Conservation (phyloP, 139 green algal species). For the Dunaliella primolecta region DNA sequence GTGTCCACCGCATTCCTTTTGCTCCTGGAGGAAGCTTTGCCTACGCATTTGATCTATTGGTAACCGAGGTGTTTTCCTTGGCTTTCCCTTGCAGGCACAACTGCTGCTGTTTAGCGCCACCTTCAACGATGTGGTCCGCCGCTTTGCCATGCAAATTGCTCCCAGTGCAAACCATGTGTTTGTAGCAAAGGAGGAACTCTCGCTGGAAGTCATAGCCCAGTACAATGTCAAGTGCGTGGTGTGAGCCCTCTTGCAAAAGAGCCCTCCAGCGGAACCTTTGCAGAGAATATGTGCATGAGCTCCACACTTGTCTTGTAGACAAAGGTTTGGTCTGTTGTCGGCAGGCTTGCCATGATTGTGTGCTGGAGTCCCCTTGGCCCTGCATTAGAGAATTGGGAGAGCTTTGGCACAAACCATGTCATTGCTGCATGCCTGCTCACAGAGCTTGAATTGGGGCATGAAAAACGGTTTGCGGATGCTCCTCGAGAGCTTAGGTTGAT, state of each 20-base stretch:
- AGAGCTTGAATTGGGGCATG: too few species aligned
- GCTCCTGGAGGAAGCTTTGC: too few species aligned
- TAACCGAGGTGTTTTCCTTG: too few species aligned
- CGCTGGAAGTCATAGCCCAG: conserved; percentile 97
- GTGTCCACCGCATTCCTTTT: too few species aligned
- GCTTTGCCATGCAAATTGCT: conserved; percentile 78
- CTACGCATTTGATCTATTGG: too few species aligned
- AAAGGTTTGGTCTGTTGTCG: background rate
- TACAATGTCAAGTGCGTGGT: conserved; percentile 77
- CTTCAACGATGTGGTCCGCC: conserved; percentile 91
- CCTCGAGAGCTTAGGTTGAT: too few species aligned
- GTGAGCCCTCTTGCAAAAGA: background rate
- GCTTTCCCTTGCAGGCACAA: conserved; percentile 32
- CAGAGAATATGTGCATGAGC: background rate
- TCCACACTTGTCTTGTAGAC: background rate
- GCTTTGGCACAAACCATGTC: too few species aligned
- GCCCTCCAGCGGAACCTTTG: background rate
- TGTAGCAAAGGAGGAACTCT: conserved; percentile 88
- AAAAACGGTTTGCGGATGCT: too few species aligned
- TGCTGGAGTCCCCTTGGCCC: too few species aligned
- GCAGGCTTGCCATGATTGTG: too few species aligned
- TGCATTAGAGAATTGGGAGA: too few species aligned
- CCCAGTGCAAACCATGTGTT: conserved; percentile 71
- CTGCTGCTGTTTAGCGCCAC: conserved; percentile 95
- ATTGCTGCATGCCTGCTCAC: too few species aligned